Conservation (phyloP, 164 flowering plant species). For the Malania oleifera region DNA sequence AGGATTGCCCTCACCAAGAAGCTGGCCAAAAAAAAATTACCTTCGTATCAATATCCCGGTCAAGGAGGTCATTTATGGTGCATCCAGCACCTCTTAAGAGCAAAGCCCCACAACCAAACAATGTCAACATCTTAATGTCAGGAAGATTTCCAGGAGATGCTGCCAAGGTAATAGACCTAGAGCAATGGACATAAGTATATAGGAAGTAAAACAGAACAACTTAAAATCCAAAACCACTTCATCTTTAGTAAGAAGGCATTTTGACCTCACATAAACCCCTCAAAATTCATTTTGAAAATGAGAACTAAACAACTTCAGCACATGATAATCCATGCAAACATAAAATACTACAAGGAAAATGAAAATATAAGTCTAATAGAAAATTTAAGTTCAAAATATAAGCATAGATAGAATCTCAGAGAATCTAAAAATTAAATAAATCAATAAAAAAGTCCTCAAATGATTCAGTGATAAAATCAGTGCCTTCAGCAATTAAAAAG, state of each 20-base stretch:
- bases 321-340: no score
- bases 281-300: neutral
- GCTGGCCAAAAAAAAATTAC: conserved; percentile 21
- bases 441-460: no score
- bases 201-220: neutral
- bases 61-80: conserved; percentile 92
- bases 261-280: neutral
- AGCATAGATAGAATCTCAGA: no score
- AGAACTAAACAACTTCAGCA: neutral
- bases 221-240: no score
- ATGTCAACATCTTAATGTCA: conserved; percentile 71
- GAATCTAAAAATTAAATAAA: no score
- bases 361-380: neutral
- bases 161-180: conserved; percentile 90
- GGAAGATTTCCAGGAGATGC: conserved; percentile 76
- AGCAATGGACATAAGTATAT: conserved; percentile 8
- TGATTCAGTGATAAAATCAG: no score
- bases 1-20: neutral
- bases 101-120: conserved; percentile 90
- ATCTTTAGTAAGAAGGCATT: neutral
- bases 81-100: conserved; percentile 97
- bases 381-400: neutral
- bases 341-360: no score
- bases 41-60: conserved; percentile 80
- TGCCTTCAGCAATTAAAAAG: no score